phyloP scores from a whole-genome alignment of 805 yeast genomes.

The Barnettozyma populi region DNA sequence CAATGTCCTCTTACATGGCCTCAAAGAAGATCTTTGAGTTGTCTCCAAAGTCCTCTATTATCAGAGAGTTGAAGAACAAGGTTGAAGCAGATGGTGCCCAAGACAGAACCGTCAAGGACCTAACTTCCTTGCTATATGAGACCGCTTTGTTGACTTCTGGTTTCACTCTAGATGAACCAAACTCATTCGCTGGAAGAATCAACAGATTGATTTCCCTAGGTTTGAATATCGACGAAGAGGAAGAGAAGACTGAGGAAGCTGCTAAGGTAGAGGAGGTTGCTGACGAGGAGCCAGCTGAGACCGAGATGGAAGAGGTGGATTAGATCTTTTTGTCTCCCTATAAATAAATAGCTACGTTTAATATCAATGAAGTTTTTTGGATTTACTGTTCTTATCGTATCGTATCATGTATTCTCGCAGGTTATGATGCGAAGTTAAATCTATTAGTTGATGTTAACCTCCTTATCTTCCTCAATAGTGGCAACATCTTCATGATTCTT shows the following conservation, averaged over 20 bases:
- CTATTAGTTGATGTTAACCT: constrained; percentile 37
- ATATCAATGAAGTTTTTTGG: neutral
- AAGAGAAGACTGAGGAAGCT: constrained; percentile 48
- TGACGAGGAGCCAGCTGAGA: constrained; percentile 81
- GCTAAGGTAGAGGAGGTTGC: constrained; percentile 60
- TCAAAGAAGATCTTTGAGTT: constrained; percentile 99
- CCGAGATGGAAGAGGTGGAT: constrained; percentile 99
- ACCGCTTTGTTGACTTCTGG: constrained; percentile 98
- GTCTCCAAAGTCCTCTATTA: constrained; percentile 93
- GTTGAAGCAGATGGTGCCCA: constrained; percentile 96
- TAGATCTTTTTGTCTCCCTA: constrained; percentile 32
- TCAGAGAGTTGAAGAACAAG: constrained; percentile 92
- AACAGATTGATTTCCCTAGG: constrained; percentile 98
- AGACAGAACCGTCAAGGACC: constrained; percentile 97
- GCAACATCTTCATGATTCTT: constrained; percentile 46
- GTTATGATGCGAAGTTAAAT: neutral
- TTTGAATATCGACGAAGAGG: constrained; percentile 93
- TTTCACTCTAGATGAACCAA: constrained; percentile 98
- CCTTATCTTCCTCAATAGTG: constrained; percentile 62
- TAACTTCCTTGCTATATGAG: constrained; percentile 93
- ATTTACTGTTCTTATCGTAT: neutral
- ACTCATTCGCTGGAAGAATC: constrained; percentile 94
- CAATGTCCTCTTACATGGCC: constrained; percentile 99
- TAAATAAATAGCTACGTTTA: constrained; percentile 1
- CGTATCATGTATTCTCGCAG: neutral